Evolutionary conservation across 352 stramenopile species (phyloP).

Genomic region (Phytophthora citricola): DNA sequence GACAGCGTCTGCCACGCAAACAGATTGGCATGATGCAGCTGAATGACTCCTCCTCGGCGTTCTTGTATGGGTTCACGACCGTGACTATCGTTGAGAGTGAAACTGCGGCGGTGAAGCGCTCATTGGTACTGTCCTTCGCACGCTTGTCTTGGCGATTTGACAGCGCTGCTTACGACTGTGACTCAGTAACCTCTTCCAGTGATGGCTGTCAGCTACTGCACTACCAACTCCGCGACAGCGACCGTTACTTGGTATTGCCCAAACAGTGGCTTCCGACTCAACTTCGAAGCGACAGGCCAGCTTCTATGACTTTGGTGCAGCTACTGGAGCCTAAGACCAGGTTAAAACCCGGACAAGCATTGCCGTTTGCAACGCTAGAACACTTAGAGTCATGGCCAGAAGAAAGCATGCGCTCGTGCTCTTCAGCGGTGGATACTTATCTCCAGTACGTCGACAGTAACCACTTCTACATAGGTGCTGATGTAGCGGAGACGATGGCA

Average conservation of each 20-base stretch:
- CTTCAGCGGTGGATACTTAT: conserved; percentile 39
- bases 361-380: conserved; percentile 25
- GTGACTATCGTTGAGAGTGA: conserved; percentile 20
- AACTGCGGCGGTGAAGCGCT: conserved; percentile 3
- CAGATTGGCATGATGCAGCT: conserved; percentile 38
- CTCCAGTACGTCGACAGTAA: conserved; percentile 39
- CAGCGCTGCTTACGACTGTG: conserved; percentile 28
- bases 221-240: conserved; percentile 33
- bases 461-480: conserved; percentile 38
- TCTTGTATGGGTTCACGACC: conserved; percentile 49
- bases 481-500: conserved; percentile 48
- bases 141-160: conserved; percentile 52
- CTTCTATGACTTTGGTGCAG: conserved; percentile 43
- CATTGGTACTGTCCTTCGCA: conserved; percentile 42
- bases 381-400: conserved; percentile 24
- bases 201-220: conserved; percentile 42
- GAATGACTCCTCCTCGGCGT: conserved; percentile 23
- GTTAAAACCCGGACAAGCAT: conserved; percentile 14
- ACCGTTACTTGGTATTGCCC: conserved; percentile 39
- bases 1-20: conserved; percentile 29
- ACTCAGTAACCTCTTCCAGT: conserved; percentile 1
- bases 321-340: conserved; percentile 42
- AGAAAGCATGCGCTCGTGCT: conserved; percentile 12
- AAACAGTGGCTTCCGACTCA: conserved; percentile 32
- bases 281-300: conserved; percentile 14